Percentiles rank a stretch among this genome's conserved stretches.
These are phyloP conservation scores for Globisporangium parvum DNA, from an alignment of 352 stramenopile genomes.

Conservation along the genomic window DNA sequence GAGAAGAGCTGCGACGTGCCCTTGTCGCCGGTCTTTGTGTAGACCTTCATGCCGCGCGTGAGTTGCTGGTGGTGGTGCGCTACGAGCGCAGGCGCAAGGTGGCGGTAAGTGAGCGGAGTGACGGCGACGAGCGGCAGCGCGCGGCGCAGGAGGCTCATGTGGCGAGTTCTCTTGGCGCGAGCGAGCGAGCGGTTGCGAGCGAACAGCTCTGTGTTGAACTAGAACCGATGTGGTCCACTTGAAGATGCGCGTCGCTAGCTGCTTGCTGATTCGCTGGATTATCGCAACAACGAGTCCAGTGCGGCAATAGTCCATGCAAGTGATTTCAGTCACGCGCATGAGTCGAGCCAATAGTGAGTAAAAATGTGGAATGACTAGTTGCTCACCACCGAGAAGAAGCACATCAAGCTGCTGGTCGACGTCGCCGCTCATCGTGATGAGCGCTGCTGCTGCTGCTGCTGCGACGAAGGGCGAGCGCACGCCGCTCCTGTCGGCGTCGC, in stretches of 20 bases:
- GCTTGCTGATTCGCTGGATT: background rate
- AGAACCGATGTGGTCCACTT: background rate
- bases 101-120: no score
- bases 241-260: background rate
- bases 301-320: no score
- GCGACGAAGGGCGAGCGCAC: slow-evolving; percentile 6
- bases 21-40: slow-evolving; percentile 92
- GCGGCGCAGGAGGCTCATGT: slow-evolving; percentile 3
- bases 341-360: background rate
- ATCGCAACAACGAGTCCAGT: no score
- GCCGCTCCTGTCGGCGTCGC: slow-evolving; percentile 13
- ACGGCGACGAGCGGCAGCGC: no score
- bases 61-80: background rate
- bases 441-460: background rate
- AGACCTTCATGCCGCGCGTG: slow-evolving; percentile 76
- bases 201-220: background rate
- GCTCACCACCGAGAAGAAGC: background rate
- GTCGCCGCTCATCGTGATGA: background rate
- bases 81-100: background rate
- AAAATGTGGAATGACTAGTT: no score
- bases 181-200: background rate
- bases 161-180: background rate
- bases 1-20: slow-evolving; percentile 90
- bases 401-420: background rate
- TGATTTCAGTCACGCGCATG: background rate